Evolutionary conservation across 1,139 yeast genomes (phyloP).

Genomic region (Lodderomyces margitis): DNA sequence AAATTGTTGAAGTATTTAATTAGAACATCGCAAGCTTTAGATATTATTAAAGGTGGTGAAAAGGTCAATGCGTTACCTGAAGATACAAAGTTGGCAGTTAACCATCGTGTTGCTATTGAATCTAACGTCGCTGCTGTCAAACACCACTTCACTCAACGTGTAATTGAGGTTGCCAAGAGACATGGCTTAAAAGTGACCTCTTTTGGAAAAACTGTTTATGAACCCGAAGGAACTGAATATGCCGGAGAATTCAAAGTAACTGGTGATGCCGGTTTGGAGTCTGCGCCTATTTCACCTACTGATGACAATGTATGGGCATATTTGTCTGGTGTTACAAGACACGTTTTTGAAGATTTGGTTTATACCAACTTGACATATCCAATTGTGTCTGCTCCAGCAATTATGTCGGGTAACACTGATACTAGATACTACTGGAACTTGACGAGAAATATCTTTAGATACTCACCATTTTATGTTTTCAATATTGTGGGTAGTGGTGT

Average conservation of each 20-base stretch:
- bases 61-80: conserved; percentile 46
- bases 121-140: conserved; percentile 21
- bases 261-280: conserved; percentile 21
- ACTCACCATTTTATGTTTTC: conserved; percentile 36
- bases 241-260: conserved; percentile 27
- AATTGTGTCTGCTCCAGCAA: conserved; percentile 58
- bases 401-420: conserved; percentile 83
- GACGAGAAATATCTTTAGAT: conserved; percentile 72
- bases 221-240: conserved; percentile 12
- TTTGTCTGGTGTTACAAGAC: conserved; percentile 44
- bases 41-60: conserved; percentile 38
- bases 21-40: conserved; percentile 38
- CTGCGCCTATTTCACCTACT: conserved; percentile 39
- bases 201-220: conserved; percentile 22
- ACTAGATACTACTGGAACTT: conserved; percentile 76
- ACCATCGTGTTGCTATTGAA: conserved; percentile 33
- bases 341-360: conserved; percentile 42
- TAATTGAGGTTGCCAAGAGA: conserved; percentile 27
- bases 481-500: conserved; percentile 22
- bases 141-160: conserved; percentile 23
- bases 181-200: conserved; percentile 25
- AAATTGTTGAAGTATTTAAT: conserved; percentile 27
- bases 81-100: conserved; percentile 27
- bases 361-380: conserved; percentile 35
- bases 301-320: conserved; percentile 40